A percentile compares a stretch with the other conserved stretches of the same genome.
Conservation (phyloP, 306 rosid genomes). For the Neltuma alba region DNA sequence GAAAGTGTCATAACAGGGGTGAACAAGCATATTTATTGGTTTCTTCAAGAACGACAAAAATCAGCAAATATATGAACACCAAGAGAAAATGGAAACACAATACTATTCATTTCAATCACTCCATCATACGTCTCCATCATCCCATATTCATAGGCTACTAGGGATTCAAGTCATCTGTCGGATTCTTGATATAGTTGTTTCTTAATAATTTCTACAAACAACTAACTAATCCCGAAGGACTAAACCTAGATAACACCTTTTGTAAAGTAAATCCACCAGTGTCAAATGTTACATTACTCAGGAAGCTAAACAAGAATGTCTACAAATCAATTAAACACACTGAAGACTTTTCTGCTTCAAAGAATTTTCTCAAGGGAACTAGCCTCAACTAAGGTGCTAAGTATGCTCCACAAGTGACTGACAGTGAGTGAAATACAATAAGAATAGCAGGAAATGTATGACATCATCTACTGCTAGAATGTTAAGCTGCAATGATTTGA, state of each 20-base stretch:
- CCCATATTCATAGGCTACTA: neutral
- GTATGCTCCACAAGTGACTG: constrained; percentile 21
- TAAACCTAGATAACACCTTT: neutral
- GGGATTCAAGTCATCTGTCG: neutral
- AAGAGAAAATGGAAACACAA: neutral
- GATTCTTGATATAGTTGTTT: neutral
- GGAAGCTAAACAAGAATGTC: constrained; percentile 1
- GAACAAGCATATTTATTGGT: constrained; percentile 4
- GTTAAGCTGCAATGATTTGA: constrained; percentile 28
- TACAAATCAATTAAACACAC: constrained; percentile 7
- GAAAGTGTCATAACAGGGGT: constrained; percentile 13
- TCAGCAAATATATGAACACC: constrained; percentile 29
- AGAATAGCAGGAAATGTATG: constrained; percentile 12
- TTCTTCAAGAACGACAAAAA: constrained; percentile 25
- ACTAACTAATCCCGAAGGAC: neutral
- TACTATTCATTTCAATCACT: neutral
- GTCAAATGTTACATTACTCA: neutral
- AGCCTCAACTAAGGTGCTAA: constrained; percentile 7
- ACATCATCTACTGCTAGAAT: constrained; percentile 18
- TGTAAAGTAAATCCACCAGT: neutral
- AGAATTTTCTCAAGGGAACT: constrained; percentile 6
- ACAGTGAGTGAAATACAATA: constrained; percentile 22
- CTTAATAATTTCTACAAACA: neutral
- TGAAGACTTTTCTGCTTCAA: constrained; percentile 17
- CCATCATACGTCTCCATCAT: neutral